phyloP scores from a whole-genome alignment of 2,329 filamentous ascomycete species.

The Lithohypha guttulata region DNA sequence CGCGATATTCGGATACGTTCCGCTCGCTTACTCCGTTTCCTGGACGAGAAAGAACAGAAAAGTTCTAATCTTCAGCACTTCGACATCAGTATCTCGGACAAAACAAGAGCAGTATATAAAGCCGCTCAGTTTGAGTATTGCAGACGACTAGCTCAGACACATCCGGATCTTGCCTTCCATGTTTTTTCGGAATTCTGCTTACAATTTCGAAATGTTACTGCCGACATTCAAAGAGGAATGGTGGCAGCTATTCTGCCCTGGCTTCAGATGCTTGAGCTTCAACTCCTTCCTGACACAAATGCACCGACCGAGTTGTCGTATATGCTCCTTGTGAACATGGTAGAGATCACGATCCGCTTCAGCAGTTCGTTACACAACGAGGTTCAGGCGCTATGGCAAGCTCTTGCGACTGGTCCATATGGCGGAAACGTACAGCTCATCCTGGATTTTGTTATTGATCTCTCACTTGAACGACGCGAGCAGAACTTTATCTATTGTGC shows the following conservation, averaged over 20 bases:
- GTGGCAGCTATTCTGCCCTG: slow-evolving; percentile 90
- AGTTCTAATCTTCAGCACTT: slow-evolving; percentile 93
- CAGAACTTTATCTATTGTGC: slow-evolving; percentile 98
- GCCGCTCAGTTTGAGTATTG: slow-evolving; percentile 95
- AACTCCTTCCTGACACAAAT: slow-evolving; percentile 72
- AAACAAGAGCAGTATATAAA: slow-evolving; percentile 97
- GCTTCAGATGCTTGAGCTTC: slow-evolving; percentile 89
- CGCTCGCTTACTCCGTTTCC: slow-evolving; percentile 62
- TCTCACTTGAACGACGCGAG: slow-evolving; percentile 86
- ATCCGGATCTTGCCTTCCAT: slow-evolving; percentile 79
- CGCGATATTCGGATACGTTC: slow-evolving; percentile 84
- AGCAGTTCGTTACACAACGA: slow-evolving; percentile 85
- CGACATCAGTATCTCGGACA: slow-evolving; percentile 96
- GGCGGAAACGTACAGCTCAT: slow-evolving; percentile 89
- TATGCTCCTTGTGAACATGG: slow-evolving; percentile 84
- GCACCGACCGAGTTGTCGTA: slow-evolving; percentile 86
- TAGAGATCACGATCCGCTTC: slow-evolving; percentile 92
- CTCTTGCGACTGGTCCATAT: slow-evolving; percentile 82
- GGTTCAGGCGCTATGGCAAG: slow-evolving; percentile 95
- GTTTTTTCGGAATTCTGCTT: slow-evolving; percentile 92
- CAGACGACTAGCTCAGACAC: slow-evolving; percentile 74
- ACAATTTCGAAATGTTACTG: slow-evolving; percentile 79
- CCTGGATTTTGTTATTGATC: slow-evolving; percentile 87
- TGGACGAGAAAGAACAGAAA: slow-evolving; percentile 73
- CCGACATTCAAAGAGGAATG: slow-evolving; percentile 80